Evolutionary conservation across 805 yeast genomes (phyloP).

Genomic region (Barnettozyma populi): DNA sequence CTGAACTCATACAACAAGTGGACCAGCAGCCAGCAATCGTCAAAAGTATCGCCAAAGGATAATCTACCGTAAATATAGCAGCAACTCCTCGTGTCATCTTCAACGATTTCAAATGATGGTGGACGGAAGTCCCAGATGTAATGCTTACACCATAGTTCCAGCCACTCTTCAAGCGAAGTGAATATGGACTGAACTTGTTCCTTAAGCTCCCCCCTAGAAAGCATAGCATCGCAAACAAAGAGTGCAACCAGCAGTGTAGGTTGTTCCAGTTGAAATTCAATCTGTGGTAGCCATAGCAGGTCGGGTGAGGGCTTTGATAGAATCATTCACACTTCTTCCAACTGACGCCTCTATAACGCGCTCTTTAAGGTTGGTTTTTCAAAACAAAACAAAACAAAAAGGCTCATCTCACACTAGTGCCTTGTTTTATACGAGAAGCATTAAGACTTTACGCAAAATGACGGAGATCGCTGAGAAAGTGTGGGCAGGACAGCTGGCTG

Average conservation of each 20-base stretch:
- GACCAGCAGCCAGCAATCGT: constrained; percentile 42
- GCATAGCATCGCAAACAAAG: constrained; percentile 28
- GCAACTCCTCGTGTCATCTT: not conserved
- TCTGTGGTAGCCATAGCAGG: constrained; percentile 14
- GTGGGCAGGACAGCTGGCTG: constrained; percentile 53
- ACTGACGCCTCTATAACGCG: not conserved
- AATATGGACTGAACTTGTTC: constrained; percentile 13
- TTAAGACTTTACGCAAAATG: constrained; percentile 17
- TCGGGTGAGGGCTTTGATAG: constrained; percentile 2
- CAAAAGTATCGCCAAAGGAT: constrained; percentile 37
- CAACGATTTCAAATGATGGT: constrained; percentile 1
- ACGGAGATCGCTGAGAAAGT: constrained; percentile 29
- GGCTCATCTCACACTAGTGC: no score
- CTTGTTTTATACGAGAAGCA: not conserved
- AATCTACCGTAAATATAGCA: constrained; percentile 31
- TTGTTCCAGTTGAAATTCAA: constrained; percentile 4
- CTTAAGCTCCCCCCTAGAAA: constrained; percentile 15
- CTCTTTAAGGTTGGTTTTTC: not conserved
- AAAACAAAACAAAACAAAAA: not conserved
- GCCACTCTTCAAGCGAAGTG: constrained; percentile 20
- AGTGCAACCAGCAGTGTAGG: constrained; percentile 25
- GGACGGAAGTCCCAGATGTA: constrained; percentile 39
- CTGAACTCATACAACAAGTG: constrained; percentile 36
- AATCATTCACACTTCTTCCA: not conserved
- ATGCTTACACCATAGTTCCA: constrained; percentile 32